Percentiles rank a stretch among this genome's conserved stretches.
phyloP scores from a whole-genome alignment of 1,284 basidiomycete species.

The Earliella scabrosa region DNA sequence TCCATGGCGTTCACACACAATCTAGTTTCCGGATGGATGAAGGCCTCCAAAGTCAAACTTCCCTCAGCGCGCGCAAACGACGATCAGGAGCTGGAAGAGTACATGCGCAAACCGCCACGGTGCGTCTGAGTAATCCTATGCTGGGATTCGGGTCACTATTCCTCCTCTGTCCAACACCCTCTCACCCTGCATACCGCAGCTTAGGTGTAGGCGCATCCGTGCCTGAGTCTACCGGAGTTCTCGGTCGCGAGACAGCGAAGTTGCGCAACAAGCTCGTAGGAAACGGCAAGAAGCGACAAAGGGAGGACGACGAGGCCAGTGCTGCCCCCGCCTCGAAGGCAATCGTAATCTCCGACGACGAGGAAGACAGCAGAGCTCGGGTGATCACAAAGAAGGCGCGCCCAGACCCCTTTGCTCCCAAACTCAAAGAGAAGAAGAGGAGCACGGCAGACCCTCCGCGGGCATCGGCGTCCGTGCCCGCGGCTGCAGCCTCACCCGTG shows the following conservation, averaged over 20 bases:
- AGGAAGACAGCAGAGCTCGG: slow-evolving; percentile 59
- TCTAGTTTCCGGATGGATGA: slow-evolving; percentile 75
- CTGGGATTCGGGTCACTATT: no score
- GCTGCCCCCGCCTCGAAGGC: slow-evolving; percentile 10
- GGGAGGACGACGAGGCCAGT: slow-evolving; percentile 30
- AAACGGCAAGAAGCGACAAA: slow-evolving; percentile 50
- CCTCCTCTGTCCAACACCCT: background rate
- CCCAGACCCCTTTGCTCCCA: slow-evolving; percentile 55
- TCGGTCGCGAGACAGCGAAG: slow-evolving; percentile 51
- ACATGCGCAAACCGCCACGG: slow-evolving; percentile 71
- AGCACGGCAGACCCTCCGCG: slow-evolving; percentile 7
- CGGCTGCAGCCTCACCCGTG: background rate
- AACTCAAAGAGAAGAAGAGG: slow-evolving; percentile 38
- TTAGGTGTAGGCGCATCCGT: slow-evolving; percentile 71
- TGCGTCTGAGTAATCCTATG: no score
- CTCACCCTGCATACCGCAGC: slow-evolving; percentile 41
- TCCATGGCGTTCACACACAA: slow-evolving; percentile 76
- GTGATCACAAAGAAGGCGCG: slow-evolving; percentile 61
- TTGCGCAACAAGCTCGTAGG: slow-evolving; percentile 61
- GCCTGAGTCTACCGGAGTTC: slow-evolving; percentile 47
- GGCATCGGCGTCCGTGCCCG: background rate
- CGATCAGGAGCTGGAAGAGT: slow-evolving; percentile 64
- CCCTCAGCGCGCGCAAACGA: slow-evolving; percentile 36
- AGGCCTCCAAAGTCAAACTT: slow-evolving; percentile 44
- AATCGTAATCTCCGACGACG: slow-evolving; percentile 39